Percentiles rank a stretch among this genome's conserved stretches.
phyloP scores from a whole-genome alignment of 192 early-diverging fungal genomes.

The Podila minutissima region DNA sequence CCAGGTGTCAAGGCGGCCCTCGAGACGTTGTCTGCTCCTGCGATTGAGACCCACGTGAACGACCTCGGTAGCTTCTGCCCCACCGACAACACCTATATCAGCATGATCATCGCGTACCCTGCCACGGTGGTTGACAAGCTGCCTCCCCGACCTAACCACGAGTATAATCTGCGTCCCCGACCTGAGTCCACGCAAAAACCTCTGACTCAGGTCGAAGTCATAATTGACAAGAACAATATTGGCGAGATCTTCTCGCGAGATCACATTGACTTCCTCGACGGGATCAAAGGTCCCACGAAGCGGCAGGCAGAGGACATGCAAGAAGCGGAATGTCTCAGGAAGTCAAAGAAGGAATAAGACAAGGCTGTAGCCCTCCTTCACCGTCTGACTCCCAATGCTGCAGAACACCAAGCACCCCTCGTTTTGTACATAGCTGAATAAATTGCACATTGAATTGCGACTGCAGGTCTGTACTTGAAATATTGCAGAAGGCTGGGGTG shows the following conservation, averaged over 20 bases:
- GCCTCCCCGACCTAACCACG: slow-evolving; percentile 9
- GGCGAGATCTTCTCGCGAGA: slow-evolving; percentile 10
- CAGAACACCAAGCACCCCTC: too few relatives aligned
- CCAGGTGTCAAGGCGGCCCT: not conserved
- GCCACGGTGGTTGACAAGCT: slow-evolving; percentile 5
- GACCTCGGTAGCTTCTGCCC: slow-evolving; percentile 8
- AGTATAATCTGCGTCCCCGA: not conserved
- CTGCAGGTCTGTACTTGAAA: too few relatives aligned
- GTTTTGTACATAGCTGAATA: too few relatives aligned
- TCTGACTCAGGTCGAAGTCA: slow-evolving; percentile 5
- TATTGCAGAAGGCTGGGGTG: too few relatives aligned
- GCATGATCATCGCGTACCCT: slow-evolving; percentile 29
- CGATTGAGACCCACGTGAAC: not conserved
- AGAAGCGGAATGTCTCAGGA: slow-evolving; percentile 9
- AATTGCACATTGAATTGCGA: too few relatives aligned
- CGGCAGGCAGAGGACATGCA: slow-evolving; percentile 3
- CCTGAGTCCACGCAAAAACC: not conserved
- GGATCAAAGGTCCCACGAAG: slow-evolving; percentile 17
- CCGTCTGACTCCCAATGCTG: too few relatives aligned
- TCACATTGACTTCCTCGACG: slow-evolving; percentile 16
- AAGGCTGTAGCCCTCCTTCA: too few relatives aligned
- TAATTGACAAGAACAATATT: slow-evolving; percentile 15
- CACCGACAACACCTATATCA: slow-evolving; percentile 12
- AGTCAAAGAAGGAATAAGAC: not conserved
- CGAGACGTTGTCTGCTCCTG: slow-evolving; percentile 3